Conservation (phyloP, 2,329 filamentous ascomycete species). For the Arthroderma uncinatum region DNA sequence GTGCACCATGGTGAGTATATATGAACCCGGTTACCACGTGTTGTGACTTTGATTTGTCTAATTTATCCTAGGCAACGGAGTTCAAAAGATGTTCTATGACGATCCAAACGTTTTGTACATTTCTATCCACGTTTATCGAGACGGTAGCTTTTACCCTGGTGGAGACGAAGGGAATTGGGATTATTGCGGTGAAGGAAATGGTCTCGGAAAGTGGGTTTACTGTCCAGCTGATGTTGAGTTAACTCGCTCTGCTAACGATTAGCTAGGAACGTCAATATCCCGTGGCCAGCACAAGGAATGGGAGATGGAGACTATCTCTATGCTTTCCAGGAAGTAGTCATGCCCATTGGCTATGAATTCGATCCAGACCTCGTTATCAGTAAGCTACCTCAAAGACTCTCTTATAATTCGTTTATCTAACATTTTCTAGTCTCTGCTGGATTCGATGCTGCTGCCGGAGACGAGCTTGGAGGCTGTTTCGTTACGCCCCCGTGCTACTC, state of each 20-base stretch:
- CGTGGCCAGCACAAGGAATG: conserved; percentile 63
- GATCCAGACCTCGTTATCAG: conserved; percentile 81
- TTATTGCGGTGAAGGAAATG: conserved; percentile 48
- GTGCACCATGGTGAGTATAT: conserved; percentile 49
- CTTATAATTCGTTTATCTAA: conserved; percentile 7
- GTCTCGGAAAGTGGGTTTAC: conserved; percentile 42
- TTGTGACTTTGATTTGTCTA: not conserved
- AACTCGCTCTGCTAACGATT: conserved; percentile 12
- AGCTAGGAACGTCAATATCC: conserved; percentile 54
- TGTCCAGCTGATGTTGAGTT: not conserved
- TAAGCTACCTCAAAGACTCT: conserved; percentile 19
- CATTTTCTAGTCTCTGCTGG: conserved; percentile 62
- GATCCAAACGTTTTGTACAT: conserved; percentile 94
- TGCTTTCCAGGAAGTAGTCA: conserved; percentile 88
- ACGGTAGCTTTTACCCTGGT: conserved; percentile 74
- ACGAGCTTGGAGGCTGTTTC: conserved; percentile 84
- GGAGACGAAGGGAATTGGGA: conserved; percentile 48
- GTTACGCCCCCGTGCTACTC: conserved; percentile 86
- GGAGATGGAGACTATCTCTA: conserved; percentile 94
- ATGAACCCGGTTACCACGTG: not conserved
- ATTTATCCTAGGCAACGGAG: conserved; percentile 61
- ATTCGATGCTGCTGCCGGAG: conserved; percentile 89
- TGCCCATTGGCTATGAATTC: conserved; percentile 92
- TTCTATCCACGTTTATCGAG: conserved; percentile 78
- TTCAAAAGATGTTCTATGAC: conserved; percentile 91